Evolutionary conservation across 176 grass and related monocot species (phyloP).

Genomic region (Pontederia paniculata): DNA sequence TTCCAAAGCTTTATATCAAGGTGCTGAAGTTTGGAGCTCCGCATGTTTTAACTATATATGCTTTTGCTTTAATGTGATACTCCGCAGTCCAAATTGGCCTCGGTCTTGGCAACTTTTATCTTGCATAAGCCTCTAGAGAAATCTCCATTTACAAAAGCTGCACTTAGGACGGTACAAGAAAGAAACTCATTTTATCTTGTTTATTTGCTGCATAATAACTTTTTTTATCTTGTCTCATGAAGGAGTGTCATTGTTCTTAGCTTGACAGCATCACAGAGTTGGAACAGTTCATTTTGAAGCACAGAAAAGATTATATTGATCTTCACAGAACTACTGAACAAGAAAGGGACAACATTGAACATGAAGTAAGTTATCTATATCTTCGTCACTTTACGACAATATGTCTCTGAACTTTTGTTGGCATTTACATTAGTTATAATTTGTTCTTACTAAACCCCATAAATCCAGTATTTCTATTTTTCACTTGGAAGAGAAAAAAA

Average conservation of each 20-base stretch:
- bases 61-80: background rate
- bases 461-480: background rate
- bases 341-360: constrained; percentile 92
- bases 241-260: constrained; percentile 26
- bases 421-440: background rate
- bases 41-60: background rate
- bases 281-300: constrained; percentile 71
- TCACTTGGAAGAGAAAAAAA: background rate
- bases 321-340: constrained; percentile 82
- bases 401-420: background rate
- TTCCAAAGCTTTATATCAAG: background rate
- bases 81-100: constrained; percentile 57
- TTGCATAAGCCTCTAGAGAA: constrained; percentile 55
- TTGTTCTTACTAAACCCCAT: background rate
- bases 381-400: background rate
- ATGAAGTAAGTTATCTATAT: constrained; percentile 52
- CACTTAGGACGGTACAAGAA: constrained; percentile 65
- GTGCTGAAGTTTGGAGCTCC: background rate
- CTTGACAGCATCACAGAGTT: constrained; percentile 75
- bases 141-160: constrained; percentile 59
- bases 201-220: background rate
- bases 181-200: background rate
- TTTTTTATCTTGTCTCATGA: background rate
- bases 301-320: constrained; percentile 80
- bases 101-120: constrained; percentile 73